phyloP scores from a whole-genome alignment of 2,329 filamentous ascomycete genomes.

The Colletotrichum tropicale region DNA sequence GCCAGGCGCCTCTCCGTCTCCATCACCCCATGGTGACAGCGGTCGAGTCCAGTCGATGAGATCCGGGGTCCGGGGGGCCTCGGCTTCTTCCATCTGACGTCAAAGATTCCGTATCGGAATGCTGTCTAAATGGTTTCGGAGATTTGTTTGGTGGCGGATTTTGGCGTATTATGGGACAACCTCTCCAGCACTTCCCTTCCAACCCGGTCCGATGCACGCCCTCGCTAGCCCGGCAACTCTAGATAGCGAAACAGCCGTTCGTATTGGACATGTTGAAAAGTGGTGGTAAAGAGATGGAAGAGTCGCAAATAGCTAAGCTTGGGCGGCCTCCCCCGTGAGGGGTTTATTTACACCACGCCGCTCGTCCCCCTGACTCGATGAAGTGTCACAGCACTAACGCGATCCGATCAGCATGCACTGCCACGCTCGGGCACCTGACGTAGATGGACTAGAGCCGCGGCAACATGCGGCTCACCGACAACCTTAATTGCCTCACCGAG shows the following conservation, averaged over 20 bases:
- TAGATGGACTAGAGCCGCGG: background rate
- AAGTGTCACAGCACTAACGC: slow-evolving; percentile 1
- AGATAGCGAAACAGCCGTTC: background rate
- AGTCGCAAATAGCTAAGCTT: background rate
- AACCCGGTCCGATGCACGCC: background rate
- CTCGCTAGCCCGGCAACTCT: background rate
- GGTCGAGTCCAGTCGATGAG: slow-evolving; percentile 18
- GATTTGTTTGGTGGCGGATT: background rate
- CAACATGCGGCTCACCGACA: background rate
- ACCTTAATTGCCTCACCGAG: background rate
- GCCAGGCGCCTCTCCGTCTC: background rate
- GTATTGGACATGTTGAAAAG: background rate
- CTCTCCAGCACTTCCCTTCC: background rate
- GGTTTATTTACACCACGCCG: slow-evolving; percentile 4
- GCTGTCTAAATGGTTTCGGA: background rate
- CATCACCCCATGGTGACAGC: slow-evolving; percentile 15
- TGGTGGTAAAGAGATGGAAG: background rate
- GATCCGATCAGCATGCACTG: slow-evolving; percentile 15
- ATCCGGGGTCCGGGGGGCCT: slow-evolving; percentile 7
- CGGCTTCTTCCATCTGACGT: slow-evolving; percentile 15
- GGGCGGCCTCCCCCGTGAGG: slow-evolving; percentile 12
- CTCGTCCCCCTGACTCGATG: background rate
- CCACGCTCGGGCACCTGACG: slow-evolving; percentile 11
- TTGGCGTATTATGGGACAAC: background rate
- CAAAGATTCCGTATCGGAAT: background rate